Conservation (phyloP, 148 eudicot genomes). For the Chenopodium berlandieri region DNA sequence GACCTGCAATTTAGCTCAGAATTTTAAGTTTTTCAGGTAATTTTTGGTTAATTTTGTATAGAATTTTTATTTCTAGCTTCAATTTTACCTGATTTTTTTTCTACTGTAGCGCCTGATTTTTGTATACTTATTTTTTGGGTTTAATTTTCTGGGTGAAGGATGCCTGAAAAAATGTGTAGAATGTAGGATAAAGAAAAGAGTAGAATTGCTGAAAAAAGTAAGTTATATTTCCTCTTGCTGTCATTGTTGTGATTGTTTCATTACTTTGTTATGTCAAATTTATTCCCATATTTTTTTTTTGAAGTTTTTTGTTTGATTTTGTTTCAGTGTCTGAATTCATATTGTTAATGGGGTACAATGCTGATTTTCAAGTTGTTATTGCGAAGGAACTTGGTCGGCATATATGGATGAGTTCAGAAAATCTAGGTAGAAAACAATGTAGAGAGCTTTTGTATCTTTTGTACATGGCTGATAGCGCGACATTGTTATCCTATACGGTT, state of each 20-base stretch:
- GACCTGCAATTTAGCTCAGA: background rate
- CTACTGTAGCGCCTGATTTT: background rate
- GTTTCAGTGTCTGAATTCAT: constrained; percentile 35
- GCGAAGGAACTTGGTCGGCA: constrained; percentile 33
- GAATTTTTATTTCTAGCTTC: background rate
- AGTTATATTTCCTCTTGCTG: background rate
- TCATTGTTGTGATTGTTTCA: background rate
- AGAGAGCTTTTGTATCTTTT: constrained; percentile 36
- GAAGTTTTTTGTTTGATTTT: background rate
- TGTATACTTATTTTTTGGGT: background rate
- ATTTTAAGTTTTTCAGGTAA: constrained; percentile 15
- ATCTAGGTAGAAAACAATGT: constrained; percentile 35
- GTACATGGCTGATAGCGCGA: constrained; percentile 35
- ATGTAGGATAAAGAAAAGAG: constrained; percentile 34
- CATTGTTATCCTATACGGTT: constrained; percentile 36
- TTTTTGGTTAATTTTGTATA: background rate
- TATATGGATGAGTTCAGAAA: constrained; percentile 29
- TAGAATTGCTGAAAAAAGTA: constrained; percentile 37
- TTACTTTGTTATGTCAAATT: background rate
- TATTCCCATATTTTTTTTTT: background rate
- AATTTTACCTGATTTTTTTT: background rate
- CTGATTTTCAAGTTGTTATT: constrained; percentile 37
- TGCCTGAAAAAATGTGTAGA: constrained; percentile 26
- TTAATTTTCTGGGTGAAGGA: constrained; percentile 12
- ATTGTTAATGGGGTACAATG: constrained; percentile 37